Base-by-base conservation (phyloP, 176 grass and related monocot genomes). In the Eleusine coracana region DNA sequence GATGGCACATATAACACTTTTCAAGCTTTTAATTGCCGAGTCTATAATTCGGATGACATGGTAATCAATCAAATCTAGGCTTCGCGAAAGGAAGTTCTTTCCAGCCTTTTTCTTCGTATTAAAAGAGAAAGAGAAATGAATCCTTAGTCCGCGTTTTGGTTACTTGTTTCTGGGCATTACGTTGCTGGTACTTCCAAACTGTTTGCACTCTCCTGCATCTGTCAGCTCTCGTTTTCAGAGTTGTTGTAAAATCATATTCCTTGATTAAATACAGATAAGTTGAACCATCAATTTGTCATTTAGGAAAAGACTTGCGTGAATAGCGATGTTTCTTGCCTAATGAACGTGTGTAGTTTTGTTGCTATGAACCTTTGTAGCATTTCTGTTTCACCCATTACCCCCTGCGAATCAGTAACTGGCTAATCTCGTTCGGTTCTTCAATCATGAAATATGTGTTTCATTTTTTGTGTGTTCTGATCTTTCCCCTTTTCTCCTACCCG, bases 181-280 rank as follows among this genome's bases (percentile, higher is more conserved):
- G 76, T 31, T 80, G 76, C 17, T 84, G n/a, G 34, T 52, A 37
- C 72, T 45, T 76, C 71, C 75, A 45, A 66, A 65, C 28, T 82
- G 76, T 76, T 79, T 81, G 36, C 14, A 17, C 39, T 75, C 61
- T 74, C 54, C 55, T 76, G 64, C 65, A 76, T 81, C 71, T 76
- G 23, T 76, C 65, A 76, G 66, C 58, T 73, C 83, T 86, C 67
- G 9, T 86, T 85, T 86, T 86, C 84, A 61, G 42, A 63, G 28
- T 25, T 74, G 68, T 79, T 21, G 79, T 69, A 86, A 51, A 50
- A 68, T 83, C 42, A 8, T 49, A 63, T 34, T 46, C 73, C 73
- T 38, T 73, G 16, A 65, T 72, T 77, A 20, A 49, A 59, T 50
- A 49, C 59, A 73, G 63, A 48, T 61, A 8, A 58, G 48, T 28